Percentiles rank a stretch among this genome's conserved stretches.
Conservation (phyloP, 306 rosid species). For the Gleditsia sinensis region DNA sequence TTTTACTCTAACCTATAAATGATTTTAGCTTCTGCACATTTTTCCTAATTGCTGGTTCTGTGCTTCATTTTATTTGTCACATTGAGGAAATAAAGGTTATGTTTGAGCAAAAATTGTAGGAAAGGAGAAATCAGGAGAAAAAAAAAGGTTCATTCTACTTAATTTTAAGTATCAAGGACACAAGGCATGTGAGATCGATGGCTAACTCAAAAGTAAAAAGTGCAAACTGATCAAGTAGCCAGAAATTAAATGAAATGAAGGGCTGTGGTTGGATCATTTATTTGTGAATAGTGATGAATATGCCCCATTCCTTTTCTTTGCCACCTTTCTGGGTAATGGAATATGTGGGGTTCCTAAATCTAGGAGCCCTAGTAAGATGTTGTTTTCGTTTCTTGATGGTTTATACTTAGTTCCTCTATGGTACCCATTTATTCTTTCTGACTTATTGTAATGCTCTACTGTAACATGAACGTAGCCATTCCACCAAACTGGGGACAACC, state of each 20-base stretch:
- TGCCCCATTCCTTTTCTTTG: slow-evolving; percentile 29
- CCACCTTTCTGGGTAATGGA: slow-evolving; percentile 38
- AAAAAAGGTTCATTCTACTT: neutral
- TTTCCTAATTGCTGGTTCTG: no score
- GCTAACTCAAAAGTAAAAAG: slow-evolving; percentile 38
- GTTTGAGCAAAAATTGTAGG: slow-evolving; percentile 20
- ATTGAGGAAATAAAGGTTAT: no score
- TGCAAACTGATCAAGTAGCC: slow-evolving; percentile 25
- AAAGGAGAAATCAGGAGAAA: neutral
- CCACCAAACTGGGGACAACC: slow-evolving; percentile 37
- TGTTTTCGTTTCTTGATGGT: slow-evolving; percentile 1
- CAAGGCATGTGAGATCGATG: slow-evolving; percentile 38
- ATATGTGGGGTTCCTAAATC: slow-evolving; percentile 34
- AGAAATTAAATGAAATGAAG: slow-evolving; percentile 46
- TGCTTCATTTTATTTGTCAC: no score
- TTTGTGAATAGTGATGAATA: slow-evolving; percentile 4
- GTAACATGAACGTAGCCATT: slow-evolving; percentile 32
- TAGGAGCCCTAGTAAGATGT: slow-evolving; percentile 27
- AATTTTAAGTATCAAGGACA: neutral
- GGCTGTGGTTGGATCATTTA: slow-evolving; percentile 55
- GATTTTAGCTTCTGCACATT: no score
- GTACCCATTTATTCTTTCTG: slow-evolving; percentile 33
- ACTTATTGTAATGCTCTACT: slow-evolving; percentile 28
- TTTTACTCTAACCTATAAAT: neutral
- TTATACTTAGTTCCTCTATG: neutral